A percentile compares a stretch with the other conserved stretches of the same genome.
These are phyloP conservation scores for Pyrenophora teres DNA, from an alignment of 2,329 filamentous ascomycete genomes.

Conservation along the genomic window DNA sequence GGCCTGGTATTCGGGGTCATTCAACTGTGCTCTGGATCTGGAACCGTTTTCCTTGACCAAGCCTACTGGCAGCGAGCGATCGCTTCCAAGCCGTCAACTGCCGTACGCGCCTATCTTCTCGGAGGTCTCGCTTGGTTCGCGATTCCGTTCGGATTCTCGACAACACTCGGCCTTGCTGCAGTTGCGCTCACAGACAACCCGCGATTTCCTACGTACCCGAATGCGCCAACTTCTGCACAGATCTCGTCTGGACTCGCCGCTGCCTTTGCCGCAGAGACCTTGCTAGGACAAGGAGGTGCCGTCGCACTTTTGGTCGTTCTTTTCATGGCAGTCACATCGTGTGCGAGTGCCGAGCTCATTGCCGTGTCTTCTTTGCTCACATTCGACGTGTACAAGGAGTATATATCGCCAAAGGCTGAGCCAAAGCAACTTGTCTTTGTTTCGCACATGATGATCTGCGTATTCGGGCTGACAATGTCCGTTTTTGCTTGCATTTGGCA, in stretches of 20 bases:
- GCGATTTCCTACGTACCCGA: slow-evolving; percentile 51
- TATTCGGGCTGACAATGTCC: slow-evolving; percentile 49
- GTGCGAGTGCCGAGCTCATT: slow-evolving; percentile 49
- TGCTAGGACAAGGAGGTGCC: slow-evolving; percentile 38
- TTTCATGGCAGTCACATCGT: slow-evolving; percentile 45
- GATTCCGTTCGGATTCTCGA: slow-evolving; percentile 55
- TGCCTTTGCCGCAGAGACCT: slow-evolving; percentile 35
- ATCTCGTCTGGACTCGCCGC: slow-evolving; percentile 38
- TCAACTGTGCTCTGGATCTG: slow-evolving; percentile 47
- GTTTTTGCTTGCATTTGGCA: slow-evolving; percentile 49
- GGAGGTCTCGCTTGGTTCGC: slow-evolving; percentile 56
- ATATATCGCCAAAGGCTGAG: slow-evolving; percentile 46
- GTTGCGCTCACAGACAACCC: slow-evolving; percentile 52
- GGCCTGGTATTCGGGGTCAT: slow-evolving; percentile 54
- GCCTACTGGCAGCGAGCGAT: slow-evolving; percentile 55
- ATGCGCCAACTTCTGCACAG: slow-evolving; percentile 29
- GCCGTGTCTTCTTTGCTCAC: slow-evolving; percentile 49
- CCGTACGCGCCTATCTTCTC: slow-evolving; percentile 42
- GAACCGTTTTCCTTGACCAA: slow-evolving; percentile 50
- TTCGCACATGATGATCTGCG: slow-evolving; percentile 48
- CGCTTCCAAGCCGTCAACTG: slow-evolving; percentile 35
- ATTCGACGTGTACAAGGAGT: slow-evolving; percentile 53
- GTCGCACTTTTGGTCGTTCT: slow-evolving; percentile 37
- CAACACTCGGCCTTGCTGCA: slow-evolving; percentile 53
- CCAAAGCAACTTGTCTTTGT: slow-evolving; percentile 47